A percentile compares a stretch with the other conserved stretches of the same genome.
These are phyloP conservation scores for Neopestalotiopsis clavispora DNA, from an alignment of 2,329 filamentous ascomycete genomes.

Conservation along the genomic window DNA sequence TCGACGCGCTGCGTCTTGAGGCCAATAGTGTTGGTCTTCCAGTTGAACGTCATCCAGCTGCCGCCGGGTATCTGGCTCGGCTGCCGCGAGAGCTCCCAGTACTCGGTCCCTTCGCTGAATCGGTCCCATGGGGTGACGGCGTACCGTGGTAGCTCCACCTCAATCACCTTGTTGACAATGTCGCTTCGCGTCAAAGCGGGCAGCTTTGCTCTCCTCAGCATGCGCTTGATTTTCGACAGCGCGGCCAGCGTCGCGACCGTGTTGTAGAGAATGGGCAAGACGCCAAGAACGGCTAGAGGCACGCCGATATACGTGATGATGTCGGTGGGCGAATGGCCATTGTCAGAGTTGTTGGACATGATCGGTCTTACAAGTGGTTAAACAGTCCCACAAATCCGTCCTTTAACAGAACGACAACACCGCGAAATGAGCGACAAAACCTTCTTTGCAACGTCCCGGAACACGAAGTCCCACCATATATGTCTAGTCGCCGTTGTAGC, in stretches of 20 bases:
- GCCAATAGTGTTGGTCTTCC: conserved; percentile 66
- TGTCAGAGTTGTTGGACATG: conserved; percentile 11
- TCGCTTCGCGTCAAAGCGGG: conserved; percentile 66
- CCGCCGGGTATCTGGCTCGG: conserved; percentile 63
- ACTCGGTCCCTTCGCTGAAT: conserved; percentile 55
- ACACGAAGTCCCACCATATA: not conserved
- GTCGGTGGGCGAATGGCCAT: conserved; percentile 42
- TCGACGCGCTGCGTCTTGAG: conserved; percentile 67
- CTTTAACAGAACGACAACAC: not conserved
- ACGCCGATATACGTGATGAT: conserved; percentile 63
- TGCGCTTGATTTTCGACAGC: conserved; percentile 63
- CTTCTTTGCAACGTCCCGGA: not conserved
- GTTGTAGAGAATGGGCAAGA: conserved; percentile 71
- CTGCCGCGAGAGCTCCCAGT: conserved; percentile 60
- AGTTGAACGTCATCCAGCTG: conserved; percentile 69
- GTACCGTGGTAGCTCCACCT: conserved; percentile 69
- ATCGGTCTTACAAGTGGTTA: not conserved
- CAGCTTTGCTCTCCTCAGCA: conserved; percentile 60
- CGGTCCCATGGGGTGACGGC: conserved; percentile 66
- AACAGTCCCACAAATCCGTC: no score
- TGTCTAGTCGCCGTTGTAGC: not conserved
- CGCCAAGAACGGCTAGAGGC: conserved; percentile 62
- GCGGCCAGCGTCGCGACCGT: conserved; percentile 64
- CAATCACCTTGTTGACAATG: conserved; percentile 68
- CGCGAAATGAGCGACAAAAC: not conserved